These are phyloP conservation scores for Thuidium tamariscinum DNA, from an alignment of 225 moss, liverwort and hornwort genomes.

Conservation along the genomic window DNA sequence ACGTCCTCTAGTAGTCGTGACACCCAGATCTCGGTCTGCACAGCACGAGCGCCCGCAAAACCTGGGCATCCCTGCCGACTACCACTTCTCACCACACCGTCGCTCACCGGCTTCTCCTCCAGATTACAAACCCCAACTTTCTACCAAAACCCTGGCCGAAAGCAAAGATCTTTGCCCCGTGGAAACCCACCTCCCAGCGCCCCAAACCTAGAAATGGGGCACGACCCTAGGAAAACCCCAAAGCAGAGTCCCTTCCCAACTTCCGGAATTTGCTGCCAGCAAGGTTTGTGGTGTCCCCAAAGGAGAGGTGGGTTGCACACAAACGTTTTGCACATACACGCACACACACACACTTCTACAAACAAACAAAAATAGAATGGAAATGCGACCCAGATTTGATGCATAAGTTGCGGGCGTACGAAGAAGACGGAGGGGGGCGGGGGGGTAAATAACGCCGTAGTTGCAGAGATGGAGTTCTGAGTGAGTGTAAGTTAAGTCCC, in stretches of 20 bases:
- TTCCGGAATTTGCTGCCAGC: background rate
- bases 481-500: too few relatives aligned
- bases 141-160: background rate
- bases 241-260: background rate
- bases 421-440: background rate
- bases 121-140: background rate
- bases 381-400: background rate
- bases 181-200: background rate
- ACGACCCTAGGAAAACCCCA: background rate
- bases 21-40: slow-evolving; percentile 15
- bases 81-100: background rate
- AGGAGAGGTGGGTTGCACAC: background rate
- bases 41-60: slow-evolving; percentile 34
- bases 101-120: background rate
- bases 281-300: background rate
- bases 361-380: background rate
- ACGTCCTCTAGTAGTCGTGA: background rate
- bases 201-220: background rate
- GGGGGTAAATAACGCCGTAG: background rate
- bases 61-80: slow-evolving; percentile 27
- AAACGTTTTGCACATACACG: background rate
- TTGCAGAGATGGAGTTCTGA: background rate
- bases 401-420: background rate
- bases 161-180: background rate
- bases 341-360: background rate